Evolutionary conservation across 306 rosid genomes (phyloP).

Genomic region (Oemleria cerasiformis): DNA sequence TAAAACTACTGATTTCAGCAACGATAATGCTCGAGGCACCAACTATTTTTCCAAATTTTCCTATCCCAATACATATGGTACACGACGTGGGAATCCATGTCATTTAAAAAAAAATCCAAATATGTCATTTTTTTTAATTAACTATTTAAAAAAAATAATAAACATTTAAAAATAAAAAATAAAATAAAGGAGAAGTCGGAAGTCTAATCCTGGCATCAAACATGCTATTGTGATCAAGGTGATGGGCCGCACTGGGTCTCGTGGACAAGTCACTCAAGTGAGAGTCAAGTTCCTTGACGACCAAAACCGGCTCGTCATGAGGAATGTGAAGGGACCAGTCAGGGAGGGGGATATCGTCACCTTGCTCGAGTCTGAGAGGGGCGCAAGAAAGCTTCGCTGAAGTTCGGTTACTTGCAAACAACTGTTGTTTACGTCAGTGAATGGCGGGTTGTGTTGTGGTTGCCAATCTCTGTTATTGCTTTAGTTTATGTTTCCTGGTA

Average conservation of each 20-base stretch:
- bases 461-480: background rate
- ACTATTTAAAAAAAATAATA: too few species aligned
- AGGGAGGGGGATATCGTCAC: slow-evolving; percentile 40
- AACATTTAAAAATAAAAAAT: too few species aligned
- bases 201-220: slow-evolving; percentile 37
- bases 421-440: background rate
- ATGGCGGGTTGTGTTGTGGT: background rate
- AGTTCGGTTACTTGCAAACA: background rate
- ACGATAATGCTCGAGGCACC: too few species aligned
- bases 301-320: slow-evolving; percentile 45
- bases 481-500: background rate
- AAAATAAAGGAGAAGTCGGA: too few species aligned
- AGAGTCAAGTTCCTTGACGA: slow-evolving; percentile 52
- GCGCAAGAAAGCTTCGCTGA: slow-evolving; percentile 52
- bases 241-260: slow-evolving; percentile 52
- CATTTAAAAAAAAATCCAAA: too few species aligned
- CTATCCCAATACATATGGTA: too few species aligned
- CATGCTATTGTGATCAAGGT: slow-evolving; percentile 46
- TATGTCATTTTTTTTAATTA: too few species aligned
- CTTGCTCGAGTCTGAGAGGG: slow-evolving; percentile 50
- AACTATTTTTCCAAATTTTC: too few species aligned
- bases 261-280: slow-evolving; percentile 57
- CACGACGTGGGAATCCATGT: too few species aligned
- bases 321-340: slow-evolving; percentile 35
- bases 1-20: too few species aligned